These are phyloP conservation scores for Herpetospermum pedunculosum DNA, from an alignment of 306 rosid species.

Conservation along the genomic window DNA sequence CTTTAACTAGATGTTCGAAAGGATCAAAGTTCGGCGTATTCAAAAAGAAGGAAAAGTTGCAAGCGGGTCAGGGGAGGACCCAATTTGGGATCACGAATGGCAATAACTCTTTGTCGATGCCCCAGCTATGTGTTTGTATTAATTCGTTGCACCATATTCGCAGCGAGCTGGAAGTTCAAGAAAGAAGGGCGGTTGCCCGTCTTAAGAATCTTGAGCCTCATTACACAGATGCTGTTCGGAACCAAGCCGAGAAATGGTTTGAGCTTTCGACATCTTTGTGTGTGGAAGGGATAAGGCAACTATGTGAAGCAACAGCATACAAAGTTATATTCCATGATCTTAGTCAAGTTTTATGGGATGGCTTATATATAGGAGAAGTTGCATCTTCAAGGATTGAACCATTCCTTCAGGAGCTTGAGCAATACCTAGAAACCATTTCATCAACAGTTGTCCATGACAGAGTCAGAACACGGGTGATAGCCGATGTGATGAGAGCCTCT, in stretches of 20 bases:
- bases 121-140: slow-evolving; percentile 70
- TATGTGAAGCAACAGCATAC: slow-evolving; percentile 62
- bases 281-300: slow-evolving; percentile 66
- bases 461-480: slow-evolving; percentile 79
- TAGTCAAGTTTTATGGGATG: slow-evolving; percentile 62
- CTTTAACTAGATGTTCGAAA: slow-evolving; percentile 81
- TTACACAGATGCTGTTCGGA: slow-evolving; percentile 19
- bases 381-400: slow-evolving; percentile 61
- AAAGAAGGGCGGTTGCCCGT: slow-evolving; percentile 51
- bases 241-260: slow-evolving; percentile 44
- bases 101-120: slow-evolving; percentile 37
- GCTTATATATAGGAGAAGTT: slow-evolving; percentile 60
- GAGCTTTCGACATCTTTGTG: slow-evolving; percentile 52
- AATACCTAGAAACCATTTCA: slow-evolving; percentile 68
- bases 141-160: slow-evolving; percentile 79
- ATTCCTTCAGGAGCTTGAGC: slow-evolving; percentile 76
- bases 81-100: slow-evolving; percentile 45
- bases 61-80: slow-evolving; percentile 36
- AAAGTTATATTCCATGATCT: slow-evolving; percentile 58
- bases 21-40: slow-evolving; percentile 63
- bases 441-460: slow-evolving; percentile 70
- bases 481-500: slow-evolving; percentile 74
- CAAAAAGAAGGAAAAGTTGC: slow-evolving; percentile 56
- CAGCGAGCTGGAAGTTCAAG: slow-evolving; percentile 54
- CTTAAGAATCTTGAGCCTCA: slow-evolving; percentile 36